Percentiles rank a stretch among this genome's conserved stretches.
These are phyloP conservation scores for Puccinellia tenuiflora DNA, from an alignment of 176 grass and related monocot genomes.

Conservation along the genomic window DNA sequence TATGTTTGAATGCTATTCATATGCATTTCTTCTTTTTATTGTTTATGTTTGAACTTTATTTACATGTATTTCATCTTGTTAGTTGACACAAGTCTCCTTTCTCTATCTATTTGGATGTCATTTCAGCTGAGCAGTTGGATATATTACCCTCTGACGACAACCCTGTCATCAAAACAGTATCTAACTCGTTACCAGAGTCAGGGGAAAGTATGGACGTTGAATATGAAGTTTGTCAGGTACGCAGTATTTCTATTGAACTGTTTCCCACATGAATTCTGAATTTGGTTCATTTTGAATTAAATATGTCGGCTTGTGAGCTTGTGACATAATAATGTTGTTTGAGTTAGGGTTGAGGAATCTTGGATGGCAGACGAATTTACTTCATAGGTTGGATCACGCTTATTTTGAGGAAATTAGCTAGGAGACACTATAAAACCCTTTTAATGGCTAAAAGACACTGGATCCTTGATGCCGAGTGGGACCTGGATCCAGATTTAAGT, in stretches of 20 bases:
- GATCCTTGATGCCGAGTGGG: neutral
- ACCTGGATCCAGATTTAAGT: neutral
- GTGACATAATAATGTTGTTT: neutral
- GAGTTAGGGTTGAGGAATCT: neutral
- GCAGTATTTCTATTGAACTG: neutral
- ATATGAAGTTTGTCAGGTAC: conserved; percentile 47
- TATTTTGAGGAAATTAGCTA: neutral
- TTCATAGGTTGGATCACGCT: neutral
- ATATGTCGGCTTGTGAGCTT: neutral
- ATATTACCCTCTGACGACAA: conserved; percentile 10
- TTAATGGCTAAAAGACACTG: neutral
- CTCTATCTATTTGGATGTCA: conserved; percentile 29
- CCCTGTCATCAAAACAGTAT: conserved; percentile 20
- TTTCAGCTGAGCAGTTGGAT: conserved; percentile 37
- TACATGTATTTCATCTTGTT: conserved; percentile 6
- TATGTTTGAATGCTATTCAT: neutral
- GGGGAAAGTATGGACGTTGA: conserved; percentile 42
- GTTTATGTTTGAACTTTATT: conserved; percentile 12
- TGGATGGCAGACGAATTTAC: neutral
- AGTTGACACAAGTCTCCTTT: conserved; percentile 12
- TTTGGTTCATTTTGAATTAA: neutral
- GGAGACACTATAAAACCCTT: neutral
- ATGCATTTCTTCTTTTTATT: neutral
- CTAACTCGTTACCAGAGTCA: conserved; percentile 18
- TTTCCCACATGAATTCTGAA: conserved; percentile 7